Evolutionary conservation across 306 rosid genomes (phyloP).

Genomic region (apple (Malus domestica)): DNA sequence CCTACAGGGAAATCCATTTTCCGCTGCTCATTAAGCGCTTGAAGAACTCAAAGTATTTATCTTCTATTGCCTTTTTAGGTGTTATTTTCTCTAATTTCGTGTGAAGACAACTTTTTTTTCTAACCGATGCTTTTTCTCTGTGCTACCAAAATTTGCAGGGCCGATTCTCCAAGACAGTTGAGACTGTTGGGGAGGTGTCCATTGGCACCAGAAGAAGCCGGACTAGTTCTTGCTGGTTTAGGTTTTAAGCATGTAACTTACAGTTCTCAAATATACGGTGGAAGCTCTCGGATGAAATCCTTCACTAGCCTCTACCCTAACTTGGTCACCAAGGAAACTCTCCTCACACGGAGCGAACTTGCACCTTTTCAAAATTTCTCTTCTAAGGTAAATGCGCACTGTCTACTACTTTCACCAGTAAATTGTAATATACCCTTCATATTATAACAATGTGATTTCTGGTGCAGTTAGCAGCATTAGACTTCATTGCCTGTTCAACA

Average conservation of each 20-base stretch:
- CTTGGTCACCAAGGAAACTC: constrained; percentile 72
- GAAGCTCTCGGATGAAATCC: constrained; percentile 58
- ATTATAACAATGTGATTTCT: neutral
- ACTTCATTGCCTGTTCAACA: constrained; percentile 83
- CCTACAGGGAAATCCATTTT: constrained; percentile 78
- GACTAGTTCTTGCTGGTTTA: constrained; percentile 76
- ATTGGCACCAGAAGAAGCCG: constrained; percentile 96
- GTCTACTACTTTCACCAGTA: neutral
- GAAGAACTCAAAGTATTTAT: constrained; percentile 55
- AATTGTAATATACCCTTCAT: neutral
- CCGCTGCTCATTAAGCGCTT: constrained; percentile 81
- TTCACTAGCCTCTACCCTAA: constrained; percentile 80
- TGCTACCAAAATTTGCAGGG: constrained; percentile 20
- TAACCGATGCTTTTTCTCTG: constrained; percentile 4
- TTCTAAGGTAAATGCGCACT: constrained; percentile 57
- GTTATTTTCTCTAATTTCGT: neutral
- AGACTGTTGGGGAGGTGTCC: constrained; percentile 85
- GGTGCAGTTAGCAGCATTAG: constrained; percentile 90
- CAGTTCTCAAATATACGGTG: constrained; percentile 78
- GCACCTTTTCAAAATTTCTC: constrained; percentile 80
- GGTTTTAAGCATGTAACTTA: constrained; percentile 64
- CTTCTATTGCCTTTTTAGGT: neutral
- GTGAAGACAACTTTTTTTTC: neutral
- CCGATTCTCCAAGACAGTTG: constrained; percentile 46
- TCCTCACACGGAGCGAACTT: constrained; percentile 65